Percentiles rank a stretch among this genome's conserved stretches.
Evolutionary conservation across 176 grass and related monocot species (phyloP).

Genomic region (Carex cristatella): DNA sequence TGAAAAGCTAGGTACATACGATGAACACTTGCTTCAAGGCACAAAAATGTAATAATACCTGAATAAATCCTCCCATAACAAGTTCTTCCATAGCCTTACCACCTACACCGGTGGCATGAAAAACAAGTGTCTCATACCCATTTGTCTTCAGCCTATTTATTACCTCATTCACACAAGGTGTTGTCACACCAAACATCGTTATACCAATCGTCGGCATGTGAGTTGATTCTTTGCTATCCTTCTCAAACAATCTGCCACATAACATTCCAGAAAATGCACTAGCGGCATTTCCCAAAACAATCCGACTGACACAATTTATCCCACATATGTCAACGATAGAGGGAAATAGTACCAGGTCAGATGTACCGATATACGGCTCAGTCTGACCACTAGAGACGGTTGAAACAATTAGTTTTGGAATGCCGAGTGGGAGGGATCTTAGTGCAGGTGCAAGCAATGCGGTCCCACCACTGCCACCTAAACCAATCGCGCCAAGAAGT

Average conservation of each 20-base stretch:
- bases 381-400: slow-evolving; percentile 83
- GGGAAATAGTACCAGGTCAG: slow-evolving; percentile 77
- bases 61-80: slow-evolving; percentile 66
- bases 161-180: slow-evolving; percentile 65
- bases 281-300: slow-evolving; percentile 76
- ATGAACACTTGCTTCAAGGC: not conserved
- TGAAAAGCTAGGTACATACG: not conserved
- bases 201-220: slow-evolving; percentile 65
- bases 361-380: slow-evolving; percentile 65
- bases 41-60: slow-evolving; percentile 42
- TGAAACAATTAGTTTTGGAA: slow-evolving; percentile 92
- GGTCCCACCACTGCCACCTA: slow-evolving; percentile 91
- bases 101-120: slow-evolving; percentile 91
- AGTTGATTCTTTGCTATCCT: slow-evolving; percentile 38
- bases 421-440: slow-evolving; percentile 68
- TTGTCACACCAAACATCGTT: slow-evolving; percentile 95
- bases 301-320: slow-evolving; percentile 69
- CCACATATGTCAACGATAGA: slow-evolving; percentile 88
- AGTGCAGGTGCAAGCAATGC: slow-evolving; percentile 70
- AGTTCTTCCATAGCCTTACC: slow-evolving; percentile 98
- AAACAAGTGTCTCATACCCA: slow-evolving; percentile 87
- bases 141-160: slow-evolving; percentile 66
- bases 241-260: slow-evolving; percentile 39
- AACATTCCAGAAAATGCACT: slow-evolving; percentile 77
- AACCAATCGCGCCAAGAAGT: slow-evolving; percentile 61